Percentiles rank a stretch among this genome's conserved stretches.
These are phyloP conservation scores for Cenchrus fungigraminus DNA, from an alignment of 176 grass and related monocot species.

Conservation along the genomic window DNA sequence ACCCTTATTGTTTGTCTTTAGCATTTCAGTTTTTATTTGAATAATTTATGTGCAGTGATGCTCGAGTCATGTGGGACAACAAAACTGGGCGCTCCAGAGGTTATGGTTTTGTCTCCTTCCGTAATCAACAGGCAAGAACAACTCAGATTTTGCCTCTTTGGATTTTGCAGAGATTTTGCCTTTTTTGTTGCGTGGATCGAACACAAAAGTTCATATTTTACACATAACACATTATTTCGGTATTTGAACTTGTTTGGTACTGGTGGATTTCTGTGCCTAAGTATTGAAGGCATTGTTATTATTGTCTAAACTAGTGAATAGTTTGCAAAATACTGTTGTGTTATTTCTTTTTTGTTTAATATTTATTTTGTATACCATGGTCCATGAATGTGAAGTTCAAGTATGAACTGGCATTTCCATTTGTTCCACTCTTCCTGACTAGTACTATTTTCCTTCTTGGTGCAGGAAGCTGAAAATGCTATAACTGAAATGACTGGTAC, in stretches of 20 bases:
- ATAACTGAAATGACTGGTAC: conserved; percentile 86
- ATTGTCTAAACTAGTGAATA: conserved; percentile 10
- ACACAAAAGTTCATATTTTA: conserved; percentile 12
- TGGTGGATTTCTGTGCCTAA: neutral
- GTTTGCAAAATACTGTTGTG: neutral
- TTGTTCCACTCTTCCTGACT: neutral
- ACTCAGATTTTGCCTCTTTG: conserved; percentile 3
- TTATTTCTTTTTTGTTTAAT: neutral
- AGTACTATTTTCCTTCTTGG: conserved; percentile 28
- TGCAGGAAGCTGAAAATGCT: conserved; percentile 84
- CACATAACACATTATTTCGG: conserved; percentile 3
- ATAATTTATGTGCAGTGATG: conserved; percentile 63
- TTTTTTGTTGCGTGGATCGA: conserved; percentile 11
- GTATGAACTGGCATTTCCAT: neutral
- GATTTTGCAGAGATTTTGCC: conserved; percentile 26
- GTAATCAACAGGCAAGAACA: conserved; percentile 71
- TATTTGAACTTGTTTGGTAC: conserved; percentile 32
- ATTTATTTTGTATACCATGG: conserved; percentile 1
- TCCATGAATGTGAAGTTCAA: conserved; percentile 15
- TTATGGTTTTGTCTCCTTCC: conserved; percentile 91
- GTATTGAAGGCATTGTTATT: neutral
- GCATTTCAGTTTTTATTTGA: conserved; percentile 38
- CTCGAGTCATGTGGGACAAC: conserved; percentile 92
- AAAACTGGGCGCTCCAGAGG: conserved; percentile 90
- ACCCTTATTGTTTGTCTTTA: conserved; percentile 17